These are phyloP conservation scores for Closterium sp. DNA, from an alignment of 139 green algal species.

Conservation along the genomic window DNA sequence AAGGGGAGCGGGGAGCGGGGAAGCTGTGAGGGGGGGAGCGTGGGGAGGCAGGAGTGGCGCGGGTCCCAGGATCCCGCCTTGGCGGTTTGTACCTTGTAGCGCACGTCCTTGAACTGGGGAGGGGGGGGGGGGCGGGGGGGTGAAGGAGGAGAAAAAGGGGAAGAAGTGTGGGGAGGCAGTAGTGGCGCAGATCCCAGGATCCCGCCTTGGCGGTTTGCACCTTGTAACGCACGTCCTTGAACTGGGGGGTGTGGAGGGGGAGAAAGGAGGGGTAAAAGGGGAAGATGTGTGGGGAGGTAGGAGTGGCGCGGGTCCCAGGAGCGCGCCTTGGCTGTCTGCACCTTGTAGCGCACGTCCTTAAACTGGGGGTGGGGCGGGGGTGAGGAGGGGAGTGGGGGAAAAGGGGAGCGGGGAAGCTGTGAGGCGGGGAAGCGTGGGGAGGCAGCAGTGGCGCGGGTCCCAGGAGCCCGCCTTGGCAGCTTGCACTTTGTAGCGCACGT, in stretches of 20 bases:
- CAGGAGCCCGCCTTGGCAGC: no score
- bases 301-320: background rate
- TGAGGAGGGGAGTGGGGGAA: no score
- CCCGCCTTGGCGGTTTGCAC: background rate
- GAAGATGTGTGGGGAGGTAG: background rate
- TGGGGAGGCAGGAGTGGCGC: background rate
- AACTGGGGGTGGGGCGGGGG: no score
- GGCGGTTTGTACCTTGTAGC: background rate
- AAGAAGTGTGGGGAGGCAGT: background rate
- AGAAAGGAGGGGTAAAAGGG: background rate
- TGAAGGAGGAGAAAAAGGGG: no score
- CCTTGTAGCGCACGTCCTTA: no score
- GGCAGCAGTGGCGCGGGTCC: no score
- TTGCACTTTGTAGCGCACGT: no score
- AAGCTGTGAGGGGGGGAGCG: no score
- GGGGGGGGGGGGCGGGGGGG: background rate
- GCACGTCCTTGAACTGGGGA: background rate
- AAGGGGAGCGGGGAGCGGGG: background rate
- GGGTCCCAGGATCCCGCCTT: background rate
- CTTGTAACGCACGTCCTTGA: constrained; percentile 2
- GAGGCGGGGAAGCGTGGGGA: no score
- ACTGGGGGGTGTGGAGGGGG: background rate
- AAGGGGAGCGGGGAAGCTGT: no score
- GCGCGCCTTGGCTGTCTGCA: no score
- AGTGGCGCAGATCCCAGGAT: background rate